Evolutionary conservation across 257 asterid species (phyloP), one percentile per base, ranked within the genome.

Genomic region (Penstemon barbatus): DNA sequence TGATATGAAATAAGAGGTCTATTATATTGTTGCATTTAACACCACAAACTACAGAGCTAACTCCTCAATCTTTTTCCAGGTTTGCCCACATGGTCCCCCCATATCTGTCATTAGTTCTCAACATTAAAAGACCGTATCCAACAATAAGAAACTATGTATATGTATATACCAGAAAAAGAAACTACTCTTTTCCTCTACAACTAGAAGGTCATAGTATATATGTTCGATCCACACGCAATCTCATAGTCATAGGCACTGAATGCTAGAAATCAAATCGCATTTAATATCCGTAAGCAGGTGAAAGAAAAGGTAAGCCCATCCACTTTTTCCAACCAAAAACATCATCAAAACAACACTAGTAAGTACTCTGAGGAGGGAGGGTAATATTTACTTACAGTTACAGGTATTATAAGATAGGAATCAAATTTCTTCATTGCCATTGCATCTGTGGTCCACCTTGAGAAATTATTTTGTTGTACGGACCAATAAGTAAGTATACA

Each of bases 281-380:
- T 61, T n/a, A 54, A 48, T 57, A 19, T 40, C 42, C 38, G 45
- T 65, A 44, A 51, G 70, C 48, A 52, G 74, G 61, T 18, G 59
- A 57, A 10, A 51, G 59, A 57, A 10, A 51, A 61, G 56, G 74
- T 25, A 25, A 25, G 66, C 15, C 61, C 65, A 48, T 48, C n/a
- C 74, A 71, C 45, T 71, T 56, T 73, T 63, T 64, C 52, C 74
- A 69, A 53, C 71, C 72, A 70, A 39, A 78, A 70, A 55, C 8
- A 70, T 25, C 33, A 25, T 57, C 67, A 39, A 37, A 68, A 45
- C 68, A 40, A 42, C 38, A 39, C 44, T 59, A 59, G 54, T 15
- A 15, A 15, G 18, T 15, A 15, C 18, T 15, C 18, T 15, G 18
- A 15, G 18, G 18, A 15, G 18, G 18, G 18, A 15, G 18, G 18